A percentile compares a stretch with the other conserved stretches of the same genome.
These are phyloP conservation scores for Schwanniomyces vanrijiae DNA, from an alignment of 805 yeast species.

Conservation along the genomic window DNA sequence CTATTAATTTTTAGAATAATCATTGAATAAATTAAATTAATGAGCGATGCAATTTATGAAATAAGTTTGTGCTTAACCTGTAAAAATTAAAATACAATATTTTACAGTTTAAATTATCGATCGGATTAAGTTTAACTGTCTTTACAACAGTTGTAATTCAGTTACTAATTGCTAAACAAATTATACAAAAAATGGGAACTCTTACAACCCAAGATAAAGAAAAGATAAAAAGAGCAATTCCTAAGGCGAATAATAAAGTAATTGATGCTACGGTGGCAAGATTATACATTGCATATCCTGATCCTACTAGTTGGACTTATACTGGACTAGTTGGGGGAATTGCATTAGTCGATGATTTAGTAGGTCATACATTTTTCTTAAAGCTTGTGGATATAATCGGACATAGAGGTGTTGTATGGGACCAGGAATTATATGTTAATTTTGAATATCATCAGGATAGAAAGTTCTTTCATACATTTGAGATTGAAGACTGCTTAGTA, in stretches of 20 bases:
- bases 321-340: slow-evolving; percentile 91
- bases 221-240: slow-evolving; percentile 82
- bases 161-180: background rate
- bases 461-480: slow-evolving; percentile 92
- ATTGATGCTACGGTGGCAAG: slow-evolving; percentile 90
- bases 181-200: slow-evolving; percentile 28
- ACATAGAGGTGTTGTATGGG: slow-evolving; percentile 90
- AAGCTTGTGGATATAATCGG: slow-evolving; percentile 86
- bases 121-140: background rate
- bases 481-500: slow-evolving; percentile 82
- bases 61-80: background rate
- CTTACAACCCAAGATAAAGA: slow-evolving; percentile 69
- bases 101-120: background rate
- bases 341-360: slow-evolving; percentile 84
- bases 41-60: background rate
- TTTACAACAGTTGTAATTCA: background rate
- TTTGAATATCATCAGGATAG: slow-evolving; percentile 93
- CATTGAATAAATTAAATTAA: background rate
- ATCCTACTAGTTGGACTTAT: slow-evolving; percentile 74
- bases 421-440: slow-evolving; percentile 87
- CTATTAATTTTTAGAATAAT: background rate
- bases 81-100: background rate
- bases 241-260: slow-evolving; percentile 83
- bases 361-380: slow-evolving; percentile 90
- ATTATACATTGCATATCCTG: slow-evolving; percentile 87